Conservation (phyloP, 495 filamentous ascomycete species). For the Xanthoparmelia taractica region DNA sequence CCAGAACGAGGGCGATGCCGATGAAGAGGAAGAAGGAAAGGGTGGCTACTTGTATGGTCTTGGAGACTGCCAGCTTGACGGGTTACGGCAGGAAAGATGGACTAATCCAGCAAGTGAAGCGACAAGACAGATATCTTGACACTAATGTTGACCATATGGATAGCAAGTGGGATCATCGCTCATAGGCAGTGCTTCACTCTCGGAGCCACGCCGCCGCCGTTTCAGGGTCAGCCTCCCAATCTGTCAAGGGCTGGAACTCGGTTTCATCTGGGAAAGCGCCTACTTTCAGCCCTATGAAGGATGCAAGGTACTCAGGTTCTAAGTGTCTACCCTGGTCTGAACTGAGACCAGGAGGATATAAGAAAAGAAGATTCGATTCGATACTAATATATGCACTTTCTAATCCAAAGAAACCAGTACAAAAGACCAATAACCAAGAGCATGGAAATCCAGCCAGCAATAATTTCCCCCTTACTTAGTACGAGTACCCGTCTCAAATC, state of each 20-base stretch:
- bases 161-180: not conserved
- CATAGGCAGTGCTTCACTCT: not conserved
- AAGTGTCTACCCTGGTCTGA: too few species aligned
- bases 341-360: too few species aligned
- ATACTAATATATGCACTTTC: too few species aligned
- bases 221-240: not conserved
- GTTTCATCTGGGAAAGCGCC: not conserved
- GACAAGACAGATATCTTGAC: not conserved
- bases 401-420: too few species aligned
- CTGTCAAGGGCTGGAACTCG: not conserved
- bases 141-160: too few species aligned
- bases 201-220: not conserved
- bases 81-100: not conserved
- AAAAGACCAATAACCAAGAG: too few species aligned
- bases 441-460: too few species aligned
- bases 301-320: too few species aligned
- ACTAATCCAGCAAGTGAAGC: not conserved
- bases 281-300: too few species aligned
- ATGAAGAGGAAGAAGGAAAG: slow-evolving; percentile 56
- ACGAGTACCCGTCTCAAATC: too few species aligned
- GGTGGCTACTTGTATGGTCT: slow-evolving; percentile 39
- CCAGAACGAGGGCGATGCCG: slow-evolving; percentile 64
- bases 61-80: slow-evolving; percentile 25
- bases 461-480: too few species aligned
- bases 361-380: too few species aligned